Evolutionary conservation across 257 asterid species (phyloP).

Genomic region (Solanum pimpinellifolium): DNA sequence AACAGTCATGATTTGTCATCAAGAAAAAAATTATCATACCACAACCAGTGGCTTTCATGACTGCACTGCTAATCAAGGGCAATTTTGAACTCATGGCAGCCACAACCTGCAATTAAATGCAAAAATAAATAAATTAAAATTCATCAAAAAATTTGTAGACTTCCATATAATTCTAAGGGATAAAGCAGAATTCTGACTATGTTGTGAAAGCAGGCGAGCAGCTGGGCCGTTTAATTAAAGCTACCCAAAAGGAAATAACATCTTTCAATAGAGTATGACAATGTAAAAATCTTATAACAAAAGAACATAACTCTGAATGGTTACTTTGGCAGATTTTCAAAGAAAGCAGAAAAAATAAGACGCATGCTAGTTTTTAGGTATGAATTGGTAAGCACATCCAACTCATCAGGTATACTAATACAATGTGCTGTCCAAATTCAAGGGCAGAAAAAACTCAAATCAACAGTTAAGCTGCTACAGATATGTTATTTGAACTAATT

Average conservation of each 20-base stretch:
- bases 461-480: background rate
- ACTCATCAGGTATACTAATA: background rate
- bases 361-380: background rate
- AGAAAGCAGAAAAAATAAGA: background rate
- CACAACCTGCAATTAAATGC: slow-evolving; percentile 39
- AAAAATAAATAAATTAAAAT: background rate
- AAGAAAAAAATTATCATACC: slow-evolving; percentile 29
- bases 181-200: background rate
- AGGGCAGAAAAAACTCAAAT: background rate
- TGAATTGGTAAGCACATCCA: background rate
- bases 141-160: background rate
- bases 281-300: background rate
- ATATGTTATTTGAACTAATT: background rate
- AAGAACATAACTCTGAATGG: background rate
- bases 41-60: slow-evolving; percentile 85
- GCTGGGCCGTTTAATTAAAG: background rate
- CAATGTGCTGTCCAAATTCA: background rate
- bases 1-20: background rate
- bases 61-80: slow-evolving; percentile 81
- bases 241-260: background rate
- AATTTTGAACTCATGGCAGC: slow-evolving; percentile 93
- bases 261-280: background rate
- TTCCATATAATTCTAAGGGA: background rate
- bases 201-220: background rate
- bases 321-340: background rate